These are phyloP conservation scores for Daldinia bambusicola DNA, from an alignment of 495 filamentous ascomycete genomes.

Conservation along the genomic window DNA sequence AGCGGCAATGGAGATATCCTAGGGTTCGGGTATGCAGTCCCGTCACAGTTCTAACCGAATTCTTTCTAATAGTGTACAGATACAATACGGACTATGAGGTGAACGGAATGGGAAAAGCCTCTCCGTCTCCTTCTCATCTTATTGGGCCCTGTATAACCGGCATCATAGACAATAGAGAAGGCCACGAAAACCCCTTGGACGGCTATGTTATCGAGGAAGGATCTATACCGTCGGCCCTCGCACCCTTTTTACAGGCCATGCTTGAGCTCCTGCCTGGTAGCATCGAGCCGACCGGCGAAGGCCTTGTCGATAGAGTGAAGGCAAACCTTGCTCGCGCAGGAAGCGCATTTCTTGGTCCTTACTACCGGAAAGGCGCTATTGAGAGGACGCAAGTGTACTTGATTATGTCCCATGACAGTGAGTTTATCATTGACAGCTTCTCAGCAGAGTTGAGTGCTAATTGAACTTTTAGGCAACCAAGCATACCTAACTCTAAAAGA, in stretches of 20 bases:
- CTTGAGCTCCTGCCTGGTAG: conserved; percentile 66
- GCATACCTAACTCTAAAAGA: conserved; percentile 66
- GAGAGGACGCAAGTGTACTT: conserved; percentile 72
- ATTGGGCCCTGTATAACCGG: conserved; percentile 73
- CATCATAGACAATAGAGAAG: conserved; percentile 68
- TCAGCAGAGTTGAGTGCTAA: conserved; percentile 12
- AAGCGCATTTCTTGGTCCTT: conserved; percentile 66
- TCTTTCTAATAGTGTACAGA: conserved; percentile 45
- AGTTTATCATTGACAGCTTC: conserved; percentile 18
- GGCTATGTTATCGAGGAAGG: conserved; percentile 75
- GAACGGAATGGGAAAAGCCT: conserved; percentile 65
- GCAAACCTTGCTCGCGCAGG: conserved; percentile 60
- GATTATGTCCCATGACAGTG: conserved; percentile 76
- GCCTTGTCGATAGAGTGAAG: conserved; percentile 53
- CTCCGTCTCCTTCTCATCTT: conserved; percentile 60
- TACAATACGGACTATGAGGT: conserved; percentile 67
- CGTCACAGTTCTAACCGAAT: neutral
- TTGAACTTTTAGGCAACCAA: conserved; percentile 59
- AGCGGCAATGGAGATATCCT: conserved; percentile 76
- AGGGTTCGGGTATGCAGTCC: conserved; percentile 62
- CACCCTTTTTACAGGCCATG: conserved; percentile 66
- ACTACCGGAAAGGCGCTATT: conserved; percentile 62
- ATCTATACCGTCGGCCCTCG: conserved; percentile 66
- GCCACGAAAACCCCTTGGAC: conserved; percentile 65
- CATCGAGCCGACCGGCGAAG: conserved; percentile 53